Base-by-base conservation (phyloP, 83 land plant genomes). In the Diphasiastrum complanatum region DNA sequence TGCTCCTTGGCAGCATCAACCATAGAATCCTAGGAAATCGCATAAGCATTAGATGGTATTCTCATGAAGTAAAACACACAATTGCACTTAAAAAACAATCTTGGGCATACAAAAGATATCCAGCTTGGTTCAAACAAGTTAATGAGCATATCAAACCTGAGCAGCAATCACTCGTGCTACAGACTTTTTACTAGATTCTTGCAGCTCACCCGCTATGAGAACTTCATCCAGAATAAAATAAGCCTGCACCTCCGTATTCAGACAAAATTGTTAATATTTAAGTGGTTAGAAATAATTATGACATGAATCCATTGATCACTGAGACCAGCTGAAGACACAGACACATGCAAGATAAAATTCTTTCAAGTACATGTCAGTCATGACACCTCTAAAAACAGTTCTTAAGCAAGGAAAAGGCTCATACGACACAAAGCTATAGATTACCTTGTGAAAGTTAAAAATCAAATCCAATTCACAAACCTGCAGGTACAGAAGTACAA, bases 1-100 rank as follows among this genome's bases (percentile, higher is more conserved):
- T 92, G 82, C 79, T 93, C 99, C 69, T 93, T 88, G n/a, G 99
- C 99, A 52, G 77, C 74, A 70, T 93, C 99, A 35, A 93, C 91
- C 67, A 93, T 33, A 16, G 96, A 73, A 72, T 93, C 99, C 99
- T 93, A n/a, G 78, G 61, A 74, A 67, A 37, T 20, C 23, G 33
- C 45, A 45, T 28, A 27, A 41, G 18, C 5, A 24, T 29, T 25
- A 23, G 43, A 63, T 2, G 2, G 30, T 3, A 27, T 27, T 18
- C 3, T 8, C 2, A 58, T 5, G 37, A 5, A 59, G n/a, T 63
- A 47, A 33, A 52, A 12, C 30, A 54, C 32, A 11, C 16, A 11
- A 14, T 19, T 19, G 20, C 52, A 23, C 28, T 16, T 47, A 70
- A 23, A 28, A 24, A 48, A 18, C 4, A 31, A 32, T 14, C n/a